A percentile compares a stretch with the other conserved stretches of the same genome.
These are phyloP conservation scores for Bretschneidera sinensis DNA, from an alignment of 345 rosid species.

Conservation along the genomic window DNA sequence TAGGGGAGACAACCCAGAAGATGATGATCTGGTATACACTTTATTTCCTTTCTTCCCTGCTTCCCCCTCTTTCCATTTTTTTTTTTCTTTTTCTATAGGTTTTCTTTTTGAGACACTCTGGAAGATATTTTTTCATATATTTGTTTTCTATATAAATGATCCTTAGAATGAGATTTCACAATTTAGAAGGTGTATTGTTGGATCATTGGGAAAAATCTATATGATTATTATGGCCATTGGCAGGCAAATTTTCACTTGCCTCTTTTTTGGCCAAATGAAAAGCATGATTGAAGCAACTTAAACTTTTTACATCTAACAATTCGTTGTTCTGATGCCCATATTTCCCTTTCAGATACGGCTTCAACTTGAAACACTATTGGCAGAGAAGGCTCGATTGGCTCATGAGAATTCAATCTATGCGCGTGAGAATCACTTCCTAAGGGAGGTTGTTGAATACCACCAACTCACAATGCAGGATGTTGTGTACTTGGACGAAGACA, in stretches of 20 bases:
- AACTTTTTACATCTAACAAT: neutral
- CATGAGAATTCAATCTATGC: constrained; percentile 79
- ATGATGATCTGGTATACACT: constrained; percentile 79
- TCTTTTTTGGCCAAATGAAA: neutral
- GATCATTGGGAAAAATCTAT: neutral
- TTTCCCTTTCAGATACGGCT: constrained; percentile 56
- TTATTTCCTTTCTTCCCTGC: constrained; percentile 6
- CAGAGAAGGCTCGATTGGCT: constrained; percentile 96
- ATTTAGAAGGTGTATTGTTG: neutral
- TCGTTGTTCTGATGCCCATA: constrained; percentile 4
- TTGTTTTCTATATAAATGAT: neutral
- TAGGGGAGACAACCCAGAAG: constrained; percentile 59
- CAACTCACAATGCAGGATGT: constrained; percentile 98
- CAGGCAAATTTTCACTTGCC: neutral
- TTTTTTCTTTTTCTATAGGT: too few species aligned
- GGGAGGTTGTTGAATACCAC: constrained; percentile 93
- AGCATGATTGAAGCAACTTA: neutral
- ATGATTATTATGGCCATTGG: neutral
- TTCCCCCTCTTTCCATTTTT: too few species aligned
- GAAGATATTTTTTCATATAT: neutral
- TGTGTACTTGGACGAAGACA: constrained; percentile 77
- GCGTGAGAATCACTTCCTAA: constrained; percentile 82
- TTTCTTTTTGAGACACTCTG: neutral
- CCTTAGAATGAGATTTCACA: neutral
- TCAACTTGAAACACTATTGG: constrained; percentile 83